Percentiles rank a stretch among this genome's conserved stretches.
Conservation (phyloP, 2,329 filamentous ascomycete species). For the Periconia macrospinosa region DNA sequence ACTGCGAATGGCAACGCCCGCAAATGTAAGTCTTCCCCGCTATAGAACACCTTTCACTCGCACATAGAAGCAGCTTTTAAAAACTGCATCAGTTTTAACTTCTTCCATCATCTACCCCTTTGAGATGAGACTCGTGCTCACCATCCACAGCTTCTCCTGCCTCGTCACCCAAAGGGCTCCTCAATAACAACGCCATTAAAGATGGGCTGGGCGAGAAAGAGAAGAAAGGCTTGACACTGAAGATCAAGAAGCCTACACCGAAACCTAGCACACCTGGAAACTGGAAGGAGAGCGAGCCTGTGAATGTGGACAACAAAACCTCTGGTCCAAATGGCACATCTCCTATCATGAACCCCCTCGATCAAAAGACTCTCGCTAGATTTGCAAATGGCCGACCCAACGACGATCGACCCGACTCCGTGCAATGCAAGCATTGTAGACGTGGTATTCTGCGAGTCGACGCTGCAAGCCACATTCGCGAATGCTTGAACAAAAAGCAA, state of each 20-base stretch:
- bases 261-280: slow-evolving; percentile 70
- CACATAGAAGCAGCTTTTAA: background rate
- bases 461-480: slow-evolving; percentile 72
- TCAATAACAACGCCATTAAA: slow-evolving; percentile 35
- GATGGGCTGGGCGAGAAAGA: slow-evolving; percentile 42
- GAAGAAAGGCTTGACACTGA: slow-evolving; percentile 43
- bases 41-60: slow-evolving; percentile 18
- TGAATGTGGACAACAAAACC: slow-evolving; percentile 45
- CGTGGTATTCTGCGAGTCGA: slow-evolving; percentile 79
- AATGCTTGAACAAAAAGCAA: slow-evolving; percentile 81
- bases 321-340: slow-evolving; percentile 26
- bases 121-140: slow-evolving; percentile 12
- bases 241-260: slow-evolving; percentile 62
- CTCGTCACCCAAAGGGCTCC: slow-evolving; percentile 26
- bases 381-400: slow-evolving; percentile 82
- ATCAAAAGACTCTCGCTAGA: slow-evolving; percentile 74
- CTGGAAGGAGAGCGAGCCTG: slow-evolving; percentile 68
- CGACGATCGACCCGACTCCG: slow-evolving; percentile 75
- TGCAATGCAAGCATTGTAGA: slow-evolving; percentile 91
- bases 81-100: background rate
- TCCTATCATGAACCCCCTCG: slow-evolving; percentile 61
- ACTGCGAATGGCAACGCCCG: slow-evolving; percentile 41
- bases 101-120: background rate
- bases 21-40: slow-evolving; percentile 33
- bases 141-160: slow-evolving; percentile 27